Percentiles rank a stretch among this genome's conserved stretches.
These are phyloP conservation scores for Domatiomyces catenatus DNA, from an alignment of 2,329 filamentous ascomycete species.

Conservation along the genomic window DNA sequence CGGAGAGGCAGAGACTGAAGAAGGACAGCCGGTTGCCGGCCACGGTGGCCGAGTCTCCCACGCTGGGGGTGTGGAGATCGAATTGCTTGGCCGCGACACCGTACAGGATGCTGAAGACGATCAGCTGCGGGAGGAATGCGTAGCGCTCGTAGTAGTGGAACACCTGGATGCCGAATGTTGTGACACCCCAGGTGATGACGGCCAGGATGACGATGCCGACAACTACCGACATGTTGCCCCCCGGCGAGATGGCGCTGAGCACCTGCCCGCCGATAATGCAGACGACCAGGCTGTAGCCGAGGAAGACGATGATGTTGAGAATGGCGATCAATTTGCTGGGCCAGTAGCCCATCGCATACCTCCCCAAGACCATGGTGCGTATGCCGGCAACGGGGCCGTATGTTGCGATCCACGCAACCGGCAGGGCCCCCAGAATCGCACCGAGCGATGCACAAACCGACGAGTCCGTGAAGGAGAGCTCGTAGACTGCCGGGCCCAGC, in stretches of 20 bases:
- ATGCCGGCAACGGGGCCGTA: constrained; percentile 48
- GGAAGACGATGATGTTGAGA: constrained; percentile 46
- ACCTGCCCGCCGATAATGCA: constrained; percentile 54
- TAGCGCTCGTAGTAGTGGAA: constrained; percentile 55
- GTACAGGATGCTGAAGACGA: constrained; percentile 46
- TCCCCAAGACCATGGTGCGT: constrained; percentile 45
- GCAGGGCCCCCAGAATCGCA: constrained; percentile 37
- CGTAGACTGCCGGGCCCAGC: constrained; percentile 44
- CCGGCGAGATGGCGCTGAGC: constrained; percentile 46
- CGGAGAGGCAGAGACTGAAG: constrained; percentile 44
- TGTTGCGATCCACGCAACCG: constrained; percentile 45
- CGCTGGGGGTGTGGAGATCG: constrained; percentile 37
- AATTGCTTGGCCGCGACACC: constrained; percentile 47
- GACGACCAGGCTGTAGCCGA: constrained; percentile 45
- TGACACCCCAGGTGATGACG: constrained; percentile 47
- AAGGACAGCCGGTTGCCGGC: constrained; percentile 45
- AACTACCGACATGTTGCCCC: constrained; percentile 44
- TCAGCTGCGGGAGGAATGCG: constrained; percentile 48
- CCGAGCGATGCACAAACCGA: constrained; percentile 44
- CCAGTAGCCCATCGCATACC: constrained; percentile 52
- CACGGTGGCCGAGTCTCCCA: constrained; percentile 26
- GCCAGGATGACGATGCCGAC: constrained; percentile 54
- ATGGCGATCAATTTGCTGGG: constrained; percentile 48
- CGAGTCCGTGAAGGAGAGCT: constrained; percentile 42
- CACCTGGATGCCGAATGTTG: constrained; percentile 51